Evolutionary conservation across 2,329 filamentous ascomycete species (phyloP), one percentile per base, ranked within the genome.

Genomic region (Talaromyces sp.): DNA sequence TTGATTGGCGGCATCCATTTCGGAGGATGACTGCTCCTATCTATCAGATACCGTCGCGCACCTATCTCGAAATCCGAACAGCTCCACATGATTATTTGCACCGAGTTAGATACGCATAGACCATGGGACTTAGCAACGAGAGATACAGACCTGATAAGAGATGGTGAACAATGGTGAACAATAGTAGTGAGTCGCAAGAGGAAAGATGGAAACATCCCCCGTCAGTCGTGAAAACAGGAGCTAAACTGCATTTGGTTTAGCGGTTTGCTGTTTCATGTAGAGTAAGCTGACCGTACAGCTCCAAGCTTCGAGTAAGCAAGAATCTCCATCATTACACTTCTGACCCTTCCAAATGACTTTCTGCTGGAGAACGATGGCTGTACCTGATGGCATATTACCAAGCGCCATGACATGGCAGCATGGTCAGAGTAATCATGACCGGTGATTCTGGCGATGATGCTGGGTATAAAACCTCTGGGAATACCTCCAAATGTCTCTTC

Each of bases 1-100:
- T 10, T 63, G 61, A 63, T 63, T 63, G 61, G 61, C 61, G 61
- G 61, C 61, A 63, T 63, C 19, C 49, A 22, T 38, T 19, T 58
- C 27, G 38, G 40, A 5, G 47, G 47, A 31, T 7, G 25, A 11
- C 3, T 27, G 8, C 34, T 40, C 56, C 56, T 45, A 59, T 59
- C 56, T 43, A 15, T 45, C 36, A 22, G 13, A 54, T 19, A 7
- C 51, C 51, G 10, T 15, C n/a, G 49, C 38, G 11, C 11, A 22
- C 53, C 53, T 56, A 56, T 34, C 53, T 56, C 53, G n/a, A 22
- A 19, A 36, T 25, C 4, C 19, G 31, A 11, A 36, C n/a, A 8
- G 4, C 10, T 56, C 53, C 53, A 38, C 31, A 36, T 25, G 31
- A 38, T 17, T 10, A 36, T 13, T 22, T 36, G 53, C 2, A 22